Conservation (phyloP, 2,329 filamentous ascomycete species). For the Metarhizium anisopliae region DNA sequence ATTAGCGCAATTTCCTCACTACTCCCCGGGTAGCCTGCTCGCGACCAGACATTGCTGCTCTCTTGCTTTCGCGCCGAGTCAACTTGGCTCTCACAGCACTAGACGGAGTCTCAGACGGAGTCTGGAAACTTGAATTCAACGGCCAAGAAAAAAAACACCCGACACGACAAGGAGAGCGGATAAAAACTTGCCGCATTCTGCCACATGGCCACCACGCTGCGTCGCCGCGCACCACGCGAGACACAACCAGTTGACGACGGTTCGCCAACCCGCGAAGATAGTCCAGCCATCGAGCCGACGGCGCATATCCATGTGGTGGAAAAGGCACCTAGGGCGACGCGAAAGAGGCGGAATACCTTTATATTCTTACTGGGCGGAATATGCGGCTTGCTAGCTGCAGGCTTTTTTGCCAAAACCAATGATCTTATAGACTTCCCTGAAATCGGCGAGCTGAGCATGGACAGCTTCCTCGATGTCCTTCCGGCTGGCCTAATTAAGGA, state of each 20-base stretch:
- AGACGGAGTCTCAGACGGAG: no score
- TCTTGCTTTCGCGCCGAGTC: neutral
- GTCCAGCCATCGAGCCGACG: constrained; percentile 15
- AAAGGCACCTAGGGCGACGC: constrained; percentile 34
- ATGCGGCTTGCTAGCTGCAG: constrained; percentile 81
- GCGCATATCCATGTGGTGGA: constrained; percentile 35
- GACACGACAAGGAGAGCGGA: neutral
- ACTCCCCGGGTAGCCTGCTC: no score
- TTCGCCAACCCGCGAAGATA: constrained; percentile 18
- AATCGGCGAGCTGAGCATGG: constrained; percentile 67
- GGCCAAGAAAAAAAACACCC: neutral
- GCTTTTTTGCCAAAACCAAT: constrained; percentile 82
- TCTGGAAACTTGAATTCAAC: neutral
- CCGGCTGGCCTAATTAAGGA: constrained; percentile 80
- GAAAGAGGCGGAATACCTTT: constrained; percentile 68
- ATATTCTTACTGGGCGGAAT: constrained; percentile 83
- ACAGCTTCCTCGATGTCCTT: constrained; percentile 77
- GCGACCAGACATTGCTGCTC: neutral
- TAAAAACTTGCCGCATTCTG: neutral
- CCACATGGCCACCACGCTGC: constrained; percentile 23
- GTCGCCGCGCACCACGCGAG: constrained; percentile 21
- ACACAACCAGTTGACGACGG: constrained; percentile 13
- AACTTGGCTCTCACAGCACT: neutral
- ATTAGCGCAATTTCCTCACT: neutral
- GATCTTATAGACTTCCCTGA: constrained; percentile 78